phyloP scores from a whole-genome alignment of 768 basidiomycete species.

The Naganishia randhawae region DNA sequence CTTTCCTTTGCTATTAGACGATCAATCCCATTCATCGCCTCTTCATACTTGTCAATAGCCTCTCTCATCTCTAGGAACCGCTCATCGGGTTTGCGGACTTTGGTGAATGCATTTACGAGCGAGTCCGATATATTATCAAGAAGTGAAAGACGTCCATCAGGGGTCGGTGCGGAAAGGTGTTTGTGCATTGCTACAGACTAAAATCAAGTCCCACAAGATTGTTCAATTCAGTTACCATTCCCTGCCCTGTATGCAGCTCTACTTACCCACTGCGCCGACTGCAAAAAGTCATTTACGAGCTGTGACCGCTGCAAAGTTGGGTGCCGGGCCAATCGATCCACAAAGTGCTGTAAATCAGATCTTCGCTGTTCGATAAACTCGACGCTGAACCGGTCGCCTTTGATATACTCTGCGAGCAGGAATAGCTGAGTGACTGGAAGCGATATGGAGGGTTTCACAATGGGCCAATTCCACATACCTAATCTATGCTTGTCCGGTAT shows the following conservation, averaged over 20 bases:
- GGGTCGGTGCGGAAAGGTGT: constrained; percentile 78
- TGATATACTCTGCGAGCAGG: constrained; percentile 74
- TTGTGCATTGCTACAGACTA: constrained; percentile 97
- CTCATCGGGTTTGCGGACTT: constrained; percentile 94
- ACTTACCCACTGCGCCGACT: constrained; percentile 96
- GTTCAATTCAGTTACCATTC: background rate
- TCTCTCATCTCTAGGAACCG: constrained; percentile 90
- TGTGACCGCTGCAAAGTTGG: constrained; percentile 88
- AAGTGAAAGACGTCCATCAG: constrained; percentile 59
- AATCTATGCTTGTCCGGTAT: constrained; percentile 94
- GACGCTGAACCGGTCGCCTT: constrained; percentile 92
- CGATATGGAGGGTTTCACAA: background rate
- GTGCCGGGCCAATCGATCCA: constrained; percentile 85
- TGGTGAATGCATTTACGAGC: constrained; percentile 89
- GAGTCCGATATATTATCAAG: constrained; percentile 96
- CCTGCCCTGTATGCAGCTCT: background rate
- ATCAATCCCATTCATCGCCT: constrained; percentile 77
- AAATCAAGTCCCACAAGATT: background rate
- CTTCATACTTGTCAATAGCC: constrained; percentile 91
- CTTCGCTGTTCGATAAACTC: constrained; percentile 95
- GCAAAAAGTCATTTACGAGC: constrained; percentile 88
- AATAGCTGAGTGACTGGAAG: background rate
- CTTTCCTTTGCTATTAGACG: constrained; percentile 73
- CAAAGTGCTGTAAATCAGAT: constrained; percentile 85
- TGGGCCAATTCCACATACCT: constrained; percentile 58